Conservation (phyloP, 352 stramenopile genomes). For the Phytopythium boreale region DNA sequence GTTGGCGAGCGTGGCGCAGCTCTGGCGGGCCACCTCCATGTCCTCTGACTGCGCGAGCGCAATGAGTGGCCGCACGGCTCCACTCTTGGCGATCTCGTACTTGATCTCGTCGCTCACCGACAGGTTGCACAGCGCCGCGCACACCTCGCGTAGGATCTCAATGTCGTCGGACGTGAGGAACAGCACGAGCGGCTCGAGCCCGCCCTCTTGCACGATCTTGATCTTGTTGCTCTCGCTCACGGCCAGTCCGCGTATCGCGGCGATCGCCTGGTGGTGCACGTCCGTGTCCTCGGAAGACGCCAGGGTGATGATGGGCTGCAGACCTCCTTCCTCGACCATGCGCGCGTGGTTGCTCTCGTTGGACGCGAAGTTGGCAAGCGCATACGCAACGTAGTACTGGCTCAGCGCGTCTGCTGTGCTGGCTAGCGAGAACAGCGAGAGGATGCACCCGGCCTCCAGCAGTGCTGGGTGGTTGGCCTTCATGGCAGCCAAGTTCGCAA, state of each 20-base stretch:
- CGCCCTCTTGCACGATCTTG: constrained; percentile 97
- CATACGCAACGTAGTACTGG: constrained; percentile 95
- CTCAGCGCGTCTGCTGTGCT: constrained; percentile 92
- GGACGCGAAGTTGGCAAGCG: constrained; percentile 94
- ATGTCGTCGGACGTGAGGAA: constrained; percentile 89
- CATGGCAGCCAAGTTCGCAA: constrained; percentile 95
- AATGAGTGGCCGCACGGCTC: constrained; percentile 89
- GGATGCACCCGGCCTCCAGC: constrained; percentile 88
- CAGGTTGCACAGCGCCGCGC: constrained; percentile 94
- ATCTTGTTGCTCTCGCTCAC: constrained; percentile 91
- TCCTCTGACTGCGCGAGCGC: constrained; percentile 92
- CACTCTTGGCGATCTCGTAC: constrained; percentile 95
- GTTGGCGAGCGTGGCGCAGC: constrained; percentile 93
- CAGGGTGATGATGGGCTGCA: constrained; percentile 95
- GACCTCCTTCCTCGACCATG: constrained; percentile 94
- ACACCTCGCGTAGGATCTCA: constrained; percentile 93
- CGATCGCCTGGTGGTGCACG: constrained; percentile 94
- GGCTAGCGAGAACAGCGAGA: constrained; percentile 92
- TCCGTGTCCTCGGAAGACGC: constrained; percentile 89
- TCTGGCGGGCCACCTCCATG: constrained; percentile 88
- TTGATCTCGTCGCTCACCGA: constrained; percentile 96
- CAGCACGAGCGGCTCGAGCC: constrained; percentile 91
- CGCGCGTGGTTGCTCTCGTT: constrained; percentile 90
- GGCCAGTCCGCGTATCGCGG: constrained; percentile 91
- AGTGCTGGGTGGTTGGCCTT: constrained; percentile 93